Base-by-base conservation (phyloP, 331 rosid genomes). In the Quercus tomentella region DNA sequence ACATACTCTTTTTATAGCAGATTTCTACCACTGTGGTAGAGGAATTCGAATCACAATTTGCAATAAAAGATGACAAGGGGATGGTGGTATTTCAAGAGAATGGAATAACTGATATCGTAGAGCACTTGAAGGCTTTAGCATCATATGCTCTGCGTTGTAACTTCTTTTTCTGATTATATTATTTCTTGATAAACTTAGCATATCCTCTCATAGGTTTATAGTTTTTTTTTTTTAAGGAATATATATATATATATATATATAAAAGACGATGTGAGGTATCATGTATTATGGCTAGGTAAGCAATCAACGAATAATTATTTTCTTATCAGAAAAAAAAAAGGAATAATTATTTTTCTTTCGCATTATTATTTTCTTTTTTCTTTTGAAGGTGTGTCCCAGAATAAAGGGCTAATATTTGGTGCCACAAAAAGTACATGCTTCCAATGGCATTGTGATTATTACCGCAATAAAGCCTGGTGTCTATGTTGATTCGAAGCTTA, bases 1-100 rank as follows among this genome's bases (percentile, higher is more conserved):
- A 72, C 16, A 37, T 4, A 7, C 69, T 51, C 33, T 55, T 68
- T 63, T 81, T 84, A 77, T 85, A 87, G 30, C 41, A 70, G 61
- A 75, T 23, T 74, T 77, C 56, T 67, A 4, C 60, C 6, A 45
- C 49, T 69, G 77, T 17, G 35, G 26, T 52, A 35, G 37, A 54
- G 77, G 87, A 83, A 83, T 75, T 72, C 52, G 89, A 86, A 86
- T 79, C 79, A 56, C 76, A 25, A 77, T 69, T 75, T 79, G 33
- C 78, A 58, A 21, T 18, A 45, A n/a, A 57, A 43, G 55, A 52
- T 16, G 70, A 71, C 4, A 22, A 78, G 71, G 61, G 52, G 58
- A 31, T 76, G 70, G 78, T 76, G 68, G 76, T 51, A 25, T 33
- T 62, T 67, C 17, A 63, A 17, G 66, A 75, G 75, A 81, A 75